Evolutionary conservation across 306 rosid genomes (phyloP).

Genomic region (Rosa chinensis): DNA sequence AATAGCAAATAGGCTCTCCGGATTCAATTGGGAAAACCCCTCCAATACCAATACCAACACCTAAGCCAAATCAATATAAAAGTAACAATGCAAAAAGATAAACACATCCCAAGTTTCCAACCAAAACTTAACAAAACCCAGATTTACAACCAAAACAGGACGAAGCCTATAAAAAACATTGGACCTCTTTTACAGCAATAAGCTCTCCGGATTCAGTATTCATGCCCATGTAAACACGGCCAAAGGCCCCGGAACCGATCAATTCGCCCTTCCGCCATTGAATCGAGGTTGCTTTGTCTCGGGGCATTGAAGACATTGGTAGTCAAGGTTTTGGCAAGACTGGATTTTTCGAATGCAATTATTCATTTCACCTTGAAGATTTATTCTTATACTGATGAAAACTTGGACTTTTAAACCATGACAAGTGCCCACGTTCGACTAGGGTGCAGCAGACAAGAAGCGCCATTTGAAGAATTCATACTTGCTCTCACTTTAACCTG

Average conservation of each 20-base stretch:
- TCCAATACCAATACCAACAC: too few species aligned
- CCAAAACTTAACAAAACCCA: too few species aligned
- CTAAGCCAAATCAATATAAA: too few species aligned
- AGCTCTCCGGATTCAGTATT: constrained; percentile 98
- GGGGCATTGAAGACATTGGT: constrained; percentile 42
- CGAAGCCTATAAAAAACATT: neutral
- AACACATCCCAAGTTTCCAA: too few species aligned
- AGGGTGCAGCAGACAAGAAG: neutral
- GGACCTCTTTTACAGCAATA: constrained; percentile 93
- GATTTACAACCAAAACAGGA: neutral
- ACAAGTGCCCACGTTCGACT: neutral
- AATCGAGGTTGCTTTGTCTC: constrained; percentile 53
- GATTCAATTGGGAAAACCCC: neutral
- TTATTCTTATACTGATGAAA: neutral
- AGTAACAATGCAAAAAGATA: too few species aligned
- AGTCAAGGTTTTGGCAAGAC: constrained; percentile 59
- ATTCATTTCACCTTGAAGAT: too few species aligned
- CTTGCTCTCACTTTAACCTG: neutral
- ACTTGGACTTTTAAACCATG: neutral
- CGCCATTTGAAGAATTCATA: too few species aligned
- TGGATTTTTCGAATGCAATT: constrained; percentile 55
- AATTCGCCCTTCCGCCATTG: constrained; percentile 99
- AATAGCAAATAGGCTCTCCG: neutral
- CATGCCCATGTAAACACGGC: constrained; percentile 98
- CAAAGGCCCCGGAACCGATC: constrained; percentile 99